These are phyloP conservation scores for Pontederia crassipes DNA, from an alignment of 176 grass and related monocot species.

Conservation along the genomic window DNA sequence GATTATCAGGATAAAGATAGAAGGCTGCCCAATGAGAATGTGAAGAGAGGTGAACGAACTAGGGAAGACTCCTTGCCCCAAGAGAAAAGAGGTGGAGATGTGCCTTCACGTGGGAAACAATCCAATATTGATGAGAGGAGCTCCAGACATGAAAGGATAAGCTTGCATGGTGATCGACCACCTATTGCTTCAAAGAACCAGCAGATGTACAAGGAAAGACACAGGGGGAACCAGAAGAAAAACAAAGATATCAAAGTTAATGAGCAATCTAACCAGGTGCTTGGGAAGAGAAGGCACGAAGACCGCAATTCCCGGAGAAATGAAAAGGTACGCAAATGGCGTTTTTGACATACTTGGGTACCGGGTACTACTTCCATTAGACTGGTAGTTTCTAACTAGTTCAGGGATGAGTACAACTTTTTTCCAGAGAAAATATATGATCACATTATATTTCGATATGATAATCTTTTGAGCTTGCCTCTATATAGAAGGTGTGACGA, in stretches of 20 bases:
- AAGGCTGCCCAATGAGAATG: conserved; percentile 36
- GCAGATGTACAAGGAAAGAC: conserved; percentile 38
- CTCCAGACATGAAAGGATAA: conserved; percentile 59
- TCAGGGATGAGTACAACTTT: too few species aligned
- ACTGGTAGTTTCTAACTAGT: too few species aligned
- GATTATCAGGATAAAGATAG: conserved; percentile 37
- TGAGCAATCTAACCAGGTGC: conserved; percentile 43
- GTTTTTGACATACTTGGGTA: neutral
- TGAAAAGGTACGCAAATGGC: conserved; percentile 52
- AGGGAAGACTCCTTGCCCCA: conserved; percentile 41
- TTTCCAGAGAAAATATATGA: too few species aligned
- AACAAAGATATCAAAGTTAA: conserved; percentile 40
- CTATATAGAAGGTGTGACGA: too few species aligned
- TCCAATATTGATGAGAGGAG: conserved; percentile 48
- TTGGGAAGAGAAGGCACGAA: conserved; percentile 67
- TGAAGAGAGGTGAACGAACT: conserved; percentile 32
- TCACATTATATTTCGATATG: too few species aligned
- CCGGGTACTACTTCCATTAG: too few species aligned
- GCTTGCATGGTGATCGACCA: conserved; percentile 31
- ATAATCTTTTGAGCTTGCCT: too few species aligned
- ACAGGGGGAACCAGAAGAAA: conserved; percentile 67
- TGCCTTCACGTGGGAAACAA: conserved; percentile 48
- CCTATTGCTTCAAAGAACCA: conserved; percentile 46
- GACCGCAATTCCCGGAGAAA: conserved; percentile 43
- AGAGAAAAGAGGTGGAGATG: conserved; percentile 44